Conservation (phyloP, 2,329 filamentous ascomycete species). For the Teratosphaeriaceae sp. region DNA sequence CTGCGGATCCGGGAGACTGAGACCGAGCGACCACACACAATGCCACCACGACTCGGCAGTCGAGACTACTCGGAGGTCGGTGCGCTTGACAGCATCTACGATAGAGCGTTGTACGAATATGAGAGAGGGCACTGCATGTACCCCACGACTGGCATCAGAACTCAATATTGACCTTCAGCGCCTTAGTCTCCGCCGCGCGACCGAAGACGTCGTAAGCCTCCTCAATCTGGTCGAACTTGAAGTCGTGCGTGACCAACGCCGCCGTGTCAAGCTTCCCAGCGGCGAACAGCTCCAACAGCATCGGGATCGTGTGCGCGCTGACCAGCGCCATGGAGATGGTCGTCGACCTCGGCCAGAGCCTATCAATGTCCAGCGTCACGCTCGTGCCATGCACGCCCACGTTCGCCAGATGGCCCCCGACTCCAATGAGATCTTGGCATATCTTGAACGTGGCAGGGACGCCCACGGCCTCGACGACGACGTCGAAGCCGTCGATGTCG, state of each 20-base stretch:
- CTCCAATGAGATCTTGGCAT: slow-evolving; percentile 47
- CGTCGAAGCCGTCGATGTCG: slow-evolving; percentile 48
- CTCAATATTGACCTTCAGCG: slow-evolving; percentile 18
- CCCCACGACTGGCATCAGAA: no score
- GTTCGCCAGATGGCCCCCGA: slow-evolving; percentile 51
- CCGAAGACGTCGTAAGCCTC: slow-evolving; percentile 22
- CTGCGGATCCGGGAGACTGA: no score
- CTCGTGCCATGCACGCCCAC: slow-evolving; percentile 53
- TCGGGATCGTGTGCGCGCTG: slow-evolving; percentile 21
- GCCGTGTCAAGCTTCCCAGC: slow-evolving; percentile 19
- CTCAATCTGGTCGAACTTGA: slow-evolving; percentile 22
- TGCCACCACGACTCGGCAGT: no score
- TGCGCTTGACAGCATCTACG: no score
- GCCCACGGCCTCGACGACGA: slow-evolving; percentile 54
- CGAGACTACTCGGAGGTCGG: no score
- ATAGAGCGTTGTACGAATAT: no score
- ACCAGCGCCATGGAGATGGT: slow-evolving; percentile 23
- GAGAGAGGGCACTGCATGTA: no score
- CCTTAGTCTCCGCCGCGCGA: slow-evolving; percentile 20
- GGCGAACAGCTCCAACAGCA: slow-evolving; percentile 17
- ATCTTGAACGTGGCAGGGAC: slow-evolving; percentile 47
- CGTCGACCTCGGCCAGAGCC: slow-evolving; percentile 50
- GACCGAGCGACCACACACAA: no score
- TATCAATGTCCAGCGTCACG: slow-evolving; percentile 47
- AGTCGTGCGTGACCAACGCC: slow-evolving; percentile 23